A percentile compares a stretch with the other conserved stretches of the same genome.
Evolutionary conservation across 805 yeast species (phyloP).

Genomic region (Hanseniaspora lindneri): DNA sequence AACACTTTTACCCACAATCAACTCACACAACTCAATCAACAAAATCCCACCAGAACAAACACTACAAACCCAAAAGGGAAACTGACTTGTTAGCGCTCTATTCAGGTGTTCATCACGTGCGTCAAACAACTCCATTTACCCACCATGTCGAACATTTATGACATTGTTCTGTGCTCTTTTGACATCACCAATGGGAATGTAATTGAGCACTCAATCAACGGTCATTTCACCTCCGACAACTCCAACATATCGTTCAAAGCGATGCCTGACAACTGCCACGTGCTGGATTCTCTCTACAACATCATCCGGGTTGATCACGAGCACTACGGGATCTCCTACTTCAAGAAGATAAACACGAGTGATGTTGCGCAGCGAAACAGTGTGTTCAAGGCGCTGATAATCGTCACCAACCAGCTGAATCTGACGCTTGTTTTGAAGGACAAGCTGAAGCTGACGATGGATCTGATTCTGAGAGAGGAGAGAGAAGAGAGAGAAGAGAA

Average conservation of each 20-base stretch:
- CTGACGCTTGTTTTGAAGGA: slow-evolving; percentile 1
- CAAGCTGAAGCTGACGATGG: slow-evolving; percentile 11
- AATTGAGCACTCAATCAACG: slow-evolving; percentile 8
- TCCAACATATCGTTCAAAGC: slow-evolving; percentile 8
- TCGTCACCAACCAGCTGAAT: slow-evolving; percentile 8
- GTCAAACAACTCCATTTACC: no score
- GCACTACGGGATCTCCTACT: slow-evolving; percentile 11
- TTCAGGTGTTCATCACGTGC: no score
- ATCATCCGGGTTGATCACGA: not conserved
- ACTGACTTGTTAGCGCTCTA: no score
- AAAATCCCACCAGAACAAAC: no score
- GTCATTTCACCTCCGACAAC: not conserved
- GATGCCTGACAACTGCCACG: slow-evolving; percentile 13
- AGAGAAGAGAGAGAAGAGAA: not conserved
- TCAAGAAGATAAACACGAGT: slow-evolving; percentile 2
- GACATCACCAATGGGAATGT: slow-evolving; percentile 12
- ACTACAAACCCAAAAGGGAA: no score
- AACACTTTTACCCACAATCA: no score
- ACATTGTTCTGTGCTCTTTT: slow-evolving; percentile 13
- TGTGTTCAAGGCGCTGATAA: slow-evolving; percentile 6
- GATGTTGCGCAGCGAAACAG: slow-evolving; percentile 10
- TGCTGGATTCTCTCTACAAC: slow-evolving; percentile 7
- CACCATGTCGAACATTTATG: slow-evolving; percentile 6
- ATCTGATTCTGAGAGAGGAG: slow-evolving; percentile 6
- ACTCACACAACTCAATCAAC: no score